Percentiles rank a stretch among this genome's conserved stretches.
phyloP scores from a whole-genome alignment of 345 rosid genomes.

The Ceriops zippeliana region DNA sequence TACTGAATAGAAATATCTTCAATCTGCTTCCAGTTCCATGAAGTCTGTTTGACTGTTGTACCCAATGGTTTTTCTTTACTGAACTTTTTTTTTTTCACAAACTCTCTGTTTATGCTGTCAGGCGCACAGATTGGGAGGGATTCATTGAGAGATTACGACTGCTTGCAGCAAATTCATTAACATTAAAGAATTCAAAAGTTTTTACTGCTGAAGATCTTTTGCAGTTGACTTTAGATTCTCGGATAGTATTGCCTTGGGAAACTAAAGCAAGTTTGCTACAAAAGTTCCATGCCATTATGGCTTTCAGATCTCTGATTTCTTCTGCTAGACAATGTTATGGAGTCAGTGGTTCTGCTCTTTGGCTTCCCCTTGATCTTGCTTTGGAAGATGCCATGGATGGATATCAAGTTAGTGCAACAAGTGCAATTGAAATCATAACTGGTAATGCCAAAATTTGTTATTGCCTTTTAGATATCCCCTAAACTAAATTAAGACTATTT shows the following conservation, averaged over 20 bases:
- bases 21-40: neutral
- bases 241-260: conserved; percentile 33
- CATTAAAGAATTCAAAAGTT: conserved; percentile 56
- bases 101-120: conserved; percentile 11
- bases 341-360: conserved; percentile 63
- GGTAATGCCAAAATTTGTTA: conserved; percentile 36
- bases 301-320: conserved; percentile 54
- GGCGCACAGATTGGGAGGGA: conserved; percentile 71
- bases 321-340: conserved; percentile 66
- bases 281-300: conserved; percentile 53
- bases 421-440: conserved; percentile 67
- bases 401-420: conserved; percentile 68
- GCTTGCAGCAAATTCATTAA: conserved; percentile 63
- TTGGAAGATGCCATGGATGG: conserved; percentile 97
- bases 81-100: neutral
- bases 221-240: conserved; percentile 53
- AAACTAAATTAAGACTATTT: neutral
- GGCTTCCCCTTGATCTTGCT: conserved; percentile 90
- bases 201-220: conserved; percentile 55
- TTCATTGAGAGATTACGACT: conserved; percentile 56
- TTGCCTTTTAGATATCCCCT: neutral
- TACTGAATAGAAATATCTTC: neutral
- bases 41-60: too few species aligned
- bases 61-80: neutral
- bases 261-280: conserved; percentile 44